phyloP scores from a whole-genome alignment of 768 basidiomycete species.

The Boletus rufocinnamomeus region DNA sequence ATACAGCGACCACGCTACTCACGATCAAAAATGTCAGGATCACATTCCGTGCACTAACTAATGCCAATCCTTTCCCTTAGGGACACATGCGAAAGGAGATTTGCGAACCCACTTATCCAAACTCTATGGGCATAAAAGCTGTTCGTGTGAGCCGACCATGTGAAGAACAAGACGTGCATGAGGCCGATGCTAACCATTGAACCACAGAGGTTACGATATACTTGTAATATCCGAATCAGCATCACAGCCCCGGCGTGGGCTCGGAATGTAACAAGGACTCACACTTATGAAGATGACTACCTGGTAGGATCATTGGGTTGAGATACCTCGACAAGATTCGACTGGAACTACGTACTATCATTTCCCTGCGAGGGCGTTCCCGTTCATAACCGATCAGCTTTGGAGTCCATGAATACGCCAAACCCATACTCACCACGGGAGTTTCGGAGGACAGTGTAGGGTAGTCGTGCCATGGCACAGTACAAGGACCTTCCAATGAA shows the following conservation, averaged over 20 bases:
- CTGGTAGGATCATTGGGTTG: background rate
- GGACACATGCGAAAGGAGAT: background rate
- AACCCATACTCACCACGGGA: slow-evolving; percentile 7
- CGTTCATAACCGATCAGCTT: background rate
- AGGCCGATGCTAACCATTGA: slow-evolving; percentile 6
- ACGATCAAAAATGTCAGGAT: slow-evolving; percentile 7
- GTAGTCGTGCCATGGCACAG: slow-evolving; percentile 1
- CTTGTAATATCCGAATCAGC: background rate
- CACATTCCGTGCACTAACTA: slow-evolving; percentile 11
- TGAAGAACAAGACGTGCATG: background rate
- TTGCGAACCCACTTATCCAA: slow-evolving; percentile 13
- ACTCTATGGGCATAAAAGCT: slow-evolving; percentile 17
- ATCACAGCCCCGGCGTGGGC: no score
- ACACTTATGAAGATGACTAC: background rate
- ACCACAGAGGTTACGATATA: slow-evolving; percentile 2
- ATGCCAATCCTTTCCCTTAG: background rate
- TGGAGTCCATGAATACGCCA: background rate
- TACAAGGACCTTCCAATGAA: slow-evolving; percentile 2
- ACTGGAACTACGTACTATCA: background rate
- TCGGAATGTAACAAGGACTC: background rate
- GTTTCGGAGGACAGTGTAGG: no score
- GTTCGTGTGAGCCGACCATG: background rate
- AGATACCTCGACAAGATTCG: background rate
- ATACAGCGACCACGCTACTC: background rate
- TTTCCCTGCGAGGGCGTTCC: background rate